These are phyloP conservation scores for Talaromyces rugulosus DNA, from an alignment of 2,329 filamentous ascomycete genomes.

Conservation along the genomic window DNA sequence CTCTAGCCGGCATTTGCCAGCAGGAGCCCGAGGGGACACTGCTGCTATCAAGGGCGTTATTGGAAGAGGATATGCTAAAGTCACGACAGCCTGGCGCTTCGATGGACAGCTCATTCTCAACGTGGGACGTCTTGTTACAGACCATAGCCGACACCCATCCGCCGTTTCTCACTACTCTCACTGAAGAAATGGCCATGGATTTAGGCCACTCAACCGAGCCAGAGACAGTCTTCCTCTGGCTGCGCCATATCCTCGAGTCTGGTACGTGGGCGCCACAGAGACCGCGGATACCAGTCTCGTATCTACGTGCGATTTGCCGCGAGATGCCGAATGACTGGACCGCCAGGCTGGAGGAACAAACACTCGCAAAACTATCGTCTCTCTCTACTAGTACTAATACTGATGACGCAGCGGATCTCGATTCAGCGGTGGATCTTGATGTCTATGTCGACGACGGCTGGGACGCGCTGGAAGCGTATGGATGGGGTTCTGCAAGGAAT, in stretches of 20 bases:
- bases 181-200: constrained; percentile 33
- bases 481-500: constrained; percentile 26
- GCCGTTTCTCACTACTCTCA: constrained; percentile 35
- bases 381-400: neutral
- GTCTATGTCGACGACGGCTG: constrained; percentile 13
- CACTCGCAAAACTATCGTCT: neutral
- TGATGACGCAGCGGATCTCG: neutral
- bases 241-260: constrained; percentile 44
- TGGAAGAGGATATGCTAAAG: constrained; percentile 25
- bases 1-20: constrained; percentile 27
- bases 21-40: constrained; percentile 14
- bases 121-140: constrained; percentile 34
- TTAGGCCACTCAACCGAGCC: constrained; percentile 25
- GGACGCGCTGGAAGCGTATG: constrained; percentile 21
- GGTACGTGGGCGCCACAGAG: constrained; percentile 31
- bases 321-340: constrained; percentile 31
- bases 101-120: constrained; percentile 25
- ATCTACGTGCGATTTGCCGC: constrained; percentile 31
- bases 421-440: neutral
- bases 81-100: constrained; percentile 16
- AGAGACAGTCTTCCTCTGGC: constrained; percentile 44
- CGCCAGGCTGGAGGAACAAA: constrained; percentile 3
- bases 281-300: constrained; percentile 25
- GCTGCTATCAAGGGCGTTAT: constrained; percentile 22
- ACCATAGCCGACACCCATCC: constrained; percentile 30